phyloP scores from a whole-genome alignment of 2,329 filamentous ascomycete species.

The Cryphonectria nitschkei region DNA sequence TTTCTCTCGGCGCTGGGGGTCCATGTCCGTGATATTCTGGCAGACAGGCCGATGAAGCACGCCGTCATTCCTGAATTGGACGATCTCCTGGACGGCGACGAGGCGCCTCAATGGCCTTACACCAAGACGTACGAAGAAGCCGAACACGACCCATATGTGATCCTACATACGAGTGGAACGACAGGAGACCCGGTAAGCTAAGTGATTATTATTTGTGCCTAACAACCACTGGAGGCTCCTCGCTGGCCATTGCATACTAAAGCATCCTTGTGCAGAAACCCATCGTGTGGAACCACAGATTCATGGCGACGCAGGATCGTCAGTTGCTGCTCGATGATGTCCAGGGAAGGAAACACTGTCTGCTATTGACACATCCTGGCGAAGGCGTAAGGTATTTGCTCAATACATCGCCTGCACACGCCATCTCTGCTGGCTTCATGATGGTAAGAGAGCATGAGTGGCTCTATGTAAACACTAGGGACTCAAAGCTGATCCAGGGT shows the following conservation, averaged over 20 bases:
- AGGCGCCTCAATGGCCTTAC: conserved; percentile 30
- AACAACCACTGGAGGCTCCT: background rate
- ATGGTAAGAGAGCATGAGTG: conserved; percentile 19
- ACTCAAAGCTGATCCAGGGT: background rate
- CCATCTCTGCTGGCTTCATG: conserved; percentile 24
- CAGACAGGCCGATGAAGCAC: conserved; percentile 28
- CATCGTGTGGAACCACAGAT: conserved; percentile 27
- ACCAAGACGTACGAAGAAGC: conserved; percentile 32
- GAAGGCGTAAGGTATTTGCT: conserved; percentile 29
- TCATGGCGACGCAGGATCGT: conserved; percentile 23
- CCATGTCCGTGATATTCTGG: conserved; percentile 31
- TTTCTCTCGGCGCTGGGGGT: conserved; percentile 30
- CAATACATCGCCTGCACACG: conserved; percentile 31
- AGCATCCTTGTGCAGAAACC: conserved; percentile 22
- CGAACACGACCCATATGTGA: conserved; percentile 29
- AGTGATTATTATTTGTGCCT: background rate
- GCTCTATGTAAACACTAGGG: background rate
- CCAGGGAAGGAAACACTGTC: conserved; percentile 26
- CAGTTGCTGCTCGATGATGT: conserved; percentile 27
- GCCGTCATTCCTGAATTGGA: conserved; percentile 30
- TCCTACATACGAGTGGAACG: conserved; percentile 33
- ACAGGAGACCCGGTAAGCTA: conserved; percentile 31
- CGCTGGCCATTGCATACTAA: background rate
- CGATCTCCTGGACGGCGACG: conserved; percentile 20
- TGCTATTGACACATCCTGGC: conserved; percentile 21